Conservation (phyloP, 768 basidiomycete species). For the Amanita thiersii region DNA sequence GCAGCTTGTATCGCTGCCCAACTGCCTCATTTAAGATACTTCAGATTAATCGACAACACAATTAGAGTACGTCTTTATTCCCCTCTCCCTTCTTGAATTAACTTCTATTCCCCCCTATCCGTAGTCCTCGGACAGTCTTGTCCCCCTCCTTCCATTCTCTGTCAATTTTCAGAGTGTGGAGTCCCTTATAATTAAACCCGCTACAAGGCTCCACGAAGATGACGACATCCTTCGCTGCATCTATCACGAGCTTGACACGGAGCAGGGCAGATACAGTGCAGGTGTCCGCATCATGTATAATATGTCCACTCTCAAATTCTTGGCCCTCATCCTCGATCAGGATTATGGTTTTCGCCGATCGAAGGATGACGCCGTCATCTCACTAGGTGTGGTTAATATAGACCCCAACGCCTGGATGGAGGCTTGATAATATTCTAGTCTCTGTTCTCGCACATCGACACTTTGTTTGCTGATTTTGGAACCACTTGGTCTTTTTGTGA, state of each 20-base stretch:
- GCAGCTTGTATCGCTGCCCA: slow-evolving; percentile 14
- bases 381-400: slow-evolving; percentile 1
- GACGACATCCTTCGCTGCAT: slow-evolving; percentile 6
- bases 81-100: not conserved
- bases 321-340: slow-evolving; percentile 3
- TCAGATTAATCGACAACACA: slow-evolving; percentile 16
- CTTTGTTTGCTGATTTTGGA: too few species aligned
- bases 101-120: not conserved
- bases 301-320: slow-evolving; percentile 5
- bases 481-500: too few species aligned
- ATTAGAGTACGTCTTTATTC: slow-evolving; percentile 11
- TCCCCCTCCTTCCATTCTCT: slow-evolving; percentile 13
- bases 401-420: slow-evolving; percentile 9
- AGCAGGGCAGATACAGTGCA: not conserved
- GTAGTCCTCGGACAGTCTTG: slow-evolving; percentile 11
- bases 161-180: slow-evolving; percentile 13
- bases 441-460: too few species aligned
- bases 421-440: too few species aligned
- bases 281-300: slow-evolving; percentile 8
- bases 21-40: slow-evolving; percentile 16
- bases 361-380: not conserved
- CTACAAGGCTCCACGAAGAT: slow-evolving; percentile 9
- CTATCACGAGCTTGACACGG: slow-evolving; percentile 7
- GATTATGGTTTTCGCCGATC: slow-evolving; percentile 2
- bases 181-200: slow-evolving; percentile 14